Percentiles rank a stretch among this genome's conserved stretches.
Conservation (phyloP, 2,329 filamentous ascomycete genomes). For the Diaporthe sp. region DNA sequence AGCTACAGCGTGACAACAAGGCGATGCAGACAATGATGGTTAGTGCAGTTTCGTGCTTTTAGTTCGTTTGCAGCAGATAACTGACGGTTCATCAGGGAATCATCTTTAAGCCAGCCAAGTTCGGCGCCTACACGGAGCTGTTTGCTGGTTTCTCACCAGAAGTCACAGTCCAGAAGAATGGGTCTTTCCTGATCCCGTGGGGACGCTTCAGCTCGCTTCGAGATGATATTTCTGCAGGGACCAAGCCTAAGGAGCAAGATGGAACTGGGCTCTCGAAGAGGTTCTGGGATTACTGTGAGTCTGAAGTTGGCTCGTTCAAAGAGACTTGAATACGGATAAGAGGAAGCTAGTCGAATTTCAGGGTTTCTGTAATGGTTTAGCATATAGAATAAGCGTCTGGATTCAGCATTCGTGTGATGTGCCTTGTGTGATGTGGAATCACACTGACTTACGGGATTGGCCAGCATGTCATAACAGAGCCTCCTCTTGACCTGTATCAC, state of each 20-base stretch:
- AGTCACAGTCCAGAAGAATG: slow-evolving; percentile 54
- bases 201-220: slow-evolving; percentile 34
- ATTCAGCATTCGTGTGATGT: neutral
- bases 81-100: slow-evolving; percentile 3
- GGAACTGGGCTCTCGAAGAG: neutral
- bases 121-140: slow-evolving; percentile 64
- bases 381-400: neutral
- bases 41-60: neutral
- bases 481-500: neutral
- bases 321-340: neutral
- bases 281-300: slow-evolving; percentile 33
- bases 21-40: slow-evolving; percentile 26
- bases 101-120: slow-evolving; percentile 42
- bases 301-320: slow-evolving; percentile 3
- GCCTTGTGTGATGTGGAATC: neutral
- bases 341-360: neutral
- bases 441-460: neutral
- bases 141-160: slow-evolving; percentile 62
- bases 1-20: slow-evolving; percentile 31
- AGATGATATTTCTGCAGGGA: neutral
- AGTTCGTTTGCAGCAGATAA: too few species aligned
- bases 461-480: neutral
- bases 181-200: slow-evolving; percentile 41
- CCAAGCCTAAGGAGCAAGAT: neutral
- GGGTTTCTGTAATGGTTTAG: too few species aligned